phyloP scores from a whole-genome alignment of 1,139 yeast genomes.

The Kodamaea derodonti region DNA sequence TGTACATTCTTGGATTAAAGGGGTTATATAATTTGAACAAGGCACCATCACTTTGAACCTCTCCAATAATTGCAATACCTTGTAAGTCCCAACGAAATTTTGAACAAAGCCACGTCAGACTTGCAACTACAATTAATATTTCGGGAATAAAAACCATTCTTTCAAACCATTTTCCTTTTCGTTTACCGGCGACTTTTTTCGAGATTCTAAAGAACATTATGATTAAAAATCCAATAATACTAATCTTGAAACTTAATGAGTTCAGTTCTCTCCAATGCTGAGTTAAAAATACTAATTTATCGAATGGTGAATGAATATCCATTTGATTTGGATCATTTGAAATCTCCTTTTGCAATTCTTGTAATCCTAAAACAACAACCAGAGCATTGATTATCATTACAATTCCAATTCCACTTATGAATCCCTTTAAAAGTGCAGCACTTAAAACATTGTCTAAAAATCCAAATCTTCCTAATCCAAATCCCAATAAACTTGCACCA shows the following conservation, averaged over 20 bases:
- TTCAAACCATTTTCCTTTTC: conserved; percentile 15
- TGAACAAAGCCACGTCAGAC: conserved; percentile 57
- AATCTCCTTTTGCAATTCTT: conserved; percentile 30
- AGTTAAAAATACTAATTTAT: conserved; percentile 59
- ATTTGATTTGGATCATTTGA: conserved; percentile 31
- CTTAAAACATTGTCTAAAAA: conserved; percentile 84
- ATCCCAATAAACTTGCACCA: conserved; percentile 69
- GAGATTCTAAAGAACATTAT: conserved; percentile 38
- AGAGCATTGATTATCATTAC: conserved; percentile 82
- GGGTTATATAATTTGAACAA: conserved; percentile 32
- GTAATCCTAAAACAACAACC: conserved; percentile 69
- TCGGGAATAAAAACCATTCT: conserved; percentile 69
- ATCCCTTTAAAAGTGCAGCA: conserved; percentile 80
- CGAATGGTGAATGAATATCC: conserved; percentile 76
- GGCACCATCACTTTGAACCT: conserved; percentile 37
- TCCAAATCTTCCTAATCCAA: conserved; percentile 83
- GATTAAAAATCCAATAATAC: conserved; percentile 42
- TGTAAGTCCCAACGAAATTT: conserved; percentile 49
- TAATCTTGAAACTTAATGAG: conserved; percentile 49
- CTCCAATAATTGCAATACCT: conserved; percentile 71
- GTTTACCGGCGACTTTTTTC: conserved; percentile 33
- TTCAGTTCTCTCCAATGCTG: conserved; percentile 40
- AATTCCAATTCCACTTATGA: conserved; percentile 88
- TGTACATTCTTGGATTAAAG: conserved; percentile 21
- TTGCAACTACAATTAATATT: conserved; percentile 67